Evolutionary conservation across 495 filamentous ascomycete species (phyloP).

Genomic region (Lophiotrema nucula): DNA sequence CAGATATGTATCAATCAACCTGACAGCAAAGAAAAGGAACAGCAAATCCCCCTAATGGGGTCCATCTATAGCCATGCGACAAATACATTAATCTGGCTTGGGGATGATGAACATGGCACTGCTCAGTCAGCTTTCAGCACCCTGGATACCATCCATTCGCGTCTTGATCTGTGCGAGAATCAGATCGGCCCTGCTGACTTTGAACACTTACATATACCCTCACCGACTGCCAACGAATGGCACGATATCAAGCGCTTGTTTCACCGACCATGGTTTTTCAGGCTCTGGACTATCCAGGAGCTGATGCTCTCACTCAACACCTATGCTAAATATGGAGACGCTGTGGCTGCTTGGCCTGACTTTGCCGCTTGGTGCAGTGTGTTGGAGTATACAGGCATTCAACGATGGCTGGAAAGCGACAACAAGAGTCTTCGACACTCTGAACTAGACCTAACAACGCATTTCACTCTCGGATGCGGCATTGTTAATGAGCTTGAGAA

Average conservation of each 20-base stretch:
- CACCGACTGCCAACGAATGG: background rate
- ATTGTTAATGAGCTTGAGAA: background rate
- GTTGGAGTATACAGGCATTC: background rate
- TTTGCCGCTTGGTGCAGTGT: background rate
- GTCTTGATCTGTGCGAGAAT: background rate
- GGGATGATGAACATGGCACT: background rate
- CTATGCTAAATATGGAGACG: background rate
- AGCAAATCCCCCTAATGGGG: slow-evolving; percentile 12
- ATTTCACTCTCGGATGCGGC: background rate
- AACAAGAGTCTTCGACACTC: no score
- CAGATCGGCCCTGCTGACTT: background rate
- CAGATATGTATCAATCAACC: slow-evolving; percentile 2
- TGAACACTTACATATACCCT: background rate
- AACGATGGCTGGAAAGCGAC: background rate
- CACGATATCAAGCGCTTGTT: background rate
- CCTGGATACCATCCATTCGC: background rate
- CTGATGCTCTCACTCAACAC: background rate
- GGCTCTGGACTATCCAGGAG: background rate
- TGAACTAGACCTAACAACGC: background rate
- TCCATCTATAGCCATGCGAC: background rate
- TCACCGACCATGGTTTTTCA: background rate
- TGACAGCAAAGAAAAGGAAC: slow-evolving; percentile 1
- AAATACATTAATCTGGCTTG: slow-evolving; percentile 1
- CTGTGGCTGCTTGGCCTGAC: background rate
- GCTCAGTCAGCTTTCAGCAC: no score